Base-by-base conservation (phyloP, 148 eudicot genomes). In the Rhododendron ferrugineum region DNA sequence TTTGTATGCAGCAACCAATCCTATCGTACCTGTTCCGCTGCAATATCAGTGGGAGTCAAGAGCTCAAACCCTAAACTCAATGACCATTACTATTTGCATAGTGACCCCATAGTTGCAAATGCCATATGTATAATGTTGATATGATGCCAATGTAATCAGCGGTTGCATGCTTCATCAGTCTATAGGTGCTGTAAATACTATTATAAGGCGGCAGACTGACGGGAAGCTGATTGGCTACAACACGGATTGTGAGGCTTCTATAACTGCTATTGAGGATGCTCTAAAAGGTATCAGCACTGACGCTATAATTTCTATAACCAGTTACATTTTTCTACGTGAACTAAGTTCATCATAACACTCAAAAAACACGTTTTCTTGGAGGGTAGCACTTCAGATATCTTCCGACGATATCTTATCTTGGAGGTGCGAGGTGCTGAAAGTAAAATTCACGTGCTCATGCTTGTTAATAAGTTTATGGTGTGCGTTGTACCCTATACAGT, bases 111-210 rank as follows among this genome's bases (percentile, higher is more conserved):
- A 30, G 8, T 83, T 20, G 47, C 20, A 32, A 42, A 30, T 32
- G 50, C 79, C 28, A 36, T 42, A 11, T 84, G 40, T 34, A 49
- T 64, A 8, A 23, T 36, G 46, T 82, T 60, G 18, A 60, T 20
- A 73, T 83, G 49, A 18, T 50, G 85, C 40, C 60, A 84, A 54
- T 84, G 42, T 75, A 84, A 82, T 86, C 82, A 46, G 30, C 11
- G 80, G 26, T 85, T 83, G 62, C 72, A 47, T 86, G 68, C 64
- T 85, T 70, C 79, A 80, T 79, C 90, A 91, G 93, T 79, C 88
- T 72, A 91, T 91, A 83, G 93, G 93, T 54, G 93, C 93, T 60
- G 93, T 90, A 28, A 91, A 91, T 75, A 91, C 93, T 32, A 88
- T 91, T 73, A 42, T 89, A 85, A 85, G 91, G 86, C 86, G 90